phyloP scores from a whole-genome alignment of 1,284 basidiomycete species.

The Marasmius sp. region DNA sequence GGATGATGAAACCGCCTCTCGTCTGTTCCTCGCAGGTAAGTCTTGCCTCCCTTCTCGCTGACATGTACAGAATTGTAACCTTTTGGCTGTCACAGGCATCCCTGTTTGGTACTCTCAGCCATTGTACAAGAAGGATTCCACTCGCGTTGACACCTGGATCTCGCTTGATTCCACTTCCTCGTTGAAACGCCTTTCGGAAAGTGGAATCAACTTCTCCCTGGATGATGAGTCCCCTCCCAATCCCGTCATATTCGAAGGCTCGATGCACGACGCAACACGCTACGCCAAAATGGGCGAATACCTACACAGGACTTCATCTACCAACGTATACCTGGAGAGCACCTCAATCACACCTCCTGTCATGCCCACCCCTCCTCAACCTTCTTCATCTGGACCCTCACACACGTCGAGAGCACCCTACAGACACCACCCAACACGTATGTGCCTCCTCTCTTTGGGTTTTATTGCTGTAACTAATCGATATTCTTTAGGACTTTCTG shows the following conservation, averaged over 20 bases:
- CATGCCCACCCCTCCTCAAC: background rate
- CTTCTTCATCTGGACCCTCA: background rate
- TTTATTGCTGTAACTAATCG: background rate
- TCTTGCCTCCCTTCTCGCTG: background rate
- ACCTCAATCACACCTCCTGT: background rate
- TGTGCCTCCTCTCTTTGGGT: background rate
- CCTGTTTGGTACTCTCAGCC: background rate
- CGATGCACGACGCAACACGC: too few species aligned
- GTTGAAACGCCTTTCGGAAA: background rate
- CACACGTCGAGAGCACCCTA: background rate
- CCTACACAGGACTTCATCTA: too few species aligned
- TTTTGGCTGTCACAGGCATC: background rate
- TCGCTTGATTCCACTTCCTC: background rate
- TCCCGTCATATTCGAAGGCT: background rate
- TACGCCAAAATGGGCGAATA: too few species aligned
- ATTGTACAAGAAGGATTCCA: background rate
- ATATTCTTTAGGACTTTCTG: background rate
- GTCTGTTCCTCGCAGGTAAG: background rate
- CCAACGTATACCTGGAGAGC: too few species aligned
- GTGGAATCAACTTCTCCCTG: background rate
- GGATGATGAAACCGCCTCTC: background rate
- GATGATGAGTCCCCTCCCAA: background rate
- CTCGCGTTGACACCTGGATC: background rate
- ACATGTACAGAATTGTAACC: background rate
- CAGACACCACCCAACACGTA: background rate